phyloP scores from a whole-genome alignment of 192 early-diverging fungal genomes.

The Entomortierella lignicola region DNA sequence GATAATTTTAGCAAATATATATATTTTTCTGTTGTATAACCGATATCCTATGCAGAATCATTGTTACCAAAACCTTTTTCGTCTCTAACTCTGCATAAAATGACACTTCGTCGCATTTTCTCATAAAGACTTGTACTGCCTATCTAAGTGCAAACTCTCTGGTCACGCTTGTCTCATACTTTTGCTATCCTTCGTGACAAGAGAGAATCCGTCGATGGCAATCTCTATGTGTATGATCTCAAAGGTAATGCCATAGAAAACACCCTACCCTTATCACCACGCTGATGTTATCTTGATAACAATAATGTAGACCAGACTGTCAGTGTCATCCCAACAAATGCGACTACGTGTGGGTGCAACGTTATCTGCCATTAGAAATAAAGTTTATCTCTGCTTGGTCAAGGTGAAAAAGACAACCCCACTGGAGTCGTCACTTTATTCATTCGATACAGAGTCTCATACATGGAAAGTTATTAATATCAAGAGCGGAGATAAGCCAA shows the following conservation, averaged over 20 bases:
- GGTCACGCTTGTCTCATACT: conserved; percentile 8
- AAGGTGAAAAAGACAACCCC: conserved; percentile 21
- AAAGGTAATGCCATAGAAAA: background rate
- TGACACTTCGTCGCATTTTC: conserved; percentile 9
- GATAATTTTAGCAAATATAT: background rate
- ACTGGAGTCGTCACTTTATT: conserved; percentile 13
- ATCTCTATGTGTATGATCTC: conserved; percentile 42
- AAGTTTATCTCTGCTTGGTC: conserved; percentile 32
- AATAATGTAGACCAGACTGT: background rate
- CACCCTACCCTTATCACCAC: too few species aligned
- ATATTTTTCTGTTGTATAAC: too few species aligned
- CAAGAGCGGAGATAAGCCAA: conserved; percentile 13
- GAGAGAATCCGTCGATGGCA: conserved; percentile 36
- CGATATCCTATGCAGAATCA: too few species aligned
- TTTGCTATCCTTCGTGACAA: conserved; percentile 17
- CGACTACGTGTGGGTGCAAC: conserved; percentile 25
- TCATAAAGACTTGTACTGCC: conserved; percentile 15
- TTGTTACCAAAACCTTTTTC: too few species aligned
- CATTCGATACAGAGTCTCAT: conserved; percentile 10
- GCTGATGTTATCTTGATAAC: background rate
- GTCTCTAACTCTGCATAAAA: too few species aligned
- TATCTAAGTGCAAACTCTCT: background rate
- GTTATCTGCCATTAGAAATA: conserved; percentile 9
- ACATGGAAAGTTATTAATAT: conserved; percentile 21
- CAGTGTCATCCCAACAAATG: conserved; percentile 4